These are phyloP conservation scores for Mycotypha africana DNA, from an alignment of 371 early-diverging fungal genomes.

Conservation along the genomic window DNA sequence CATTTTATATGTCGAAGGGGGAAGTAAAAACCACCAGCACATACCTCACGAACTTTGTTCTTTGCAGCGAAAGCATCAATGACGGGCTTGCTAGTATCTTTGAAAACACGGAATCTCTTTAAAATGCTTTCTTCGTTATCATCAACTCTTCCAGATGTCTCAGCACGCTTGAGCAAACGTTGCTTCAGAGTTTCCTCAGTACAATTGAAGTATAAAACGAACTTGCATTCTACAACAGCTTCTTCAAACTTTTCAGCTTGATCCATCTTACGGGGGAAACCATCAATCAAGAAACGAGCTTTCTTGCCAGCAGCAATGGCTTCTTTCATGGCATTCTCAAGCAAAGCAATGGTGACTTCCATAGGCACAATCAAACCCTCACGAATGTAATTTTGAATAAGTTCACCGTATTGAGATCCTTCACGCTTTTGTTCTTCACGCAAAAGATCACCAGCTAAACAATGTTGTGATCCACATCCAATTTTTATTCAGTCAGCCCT, in stretches of 20 bases:
- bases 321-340: conserved; percentile 84
- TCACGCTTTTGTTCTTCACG: conserved; percentile 85
- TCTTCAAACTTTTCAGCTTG: conserved; percentile 90
- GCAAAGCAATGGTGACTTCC: conserved; percentile 89
- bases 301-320: conserved; percentile 43
- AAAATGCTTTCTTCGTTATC: conserved; percentile 92
- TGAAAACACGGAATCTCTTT: conserved; percentile 87
- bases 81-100: conserved; percentile 82
- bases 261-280: conserved; percentile 91
- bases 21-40: no score
- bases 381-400: conserved; percentile 85
- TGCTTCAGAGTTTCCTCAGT: conserved; percentile 78
- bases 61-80: conserved; percentile 67
- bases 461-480: not conserved
- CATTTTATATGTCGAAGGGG: no score
- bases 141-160: conserved; percentile 86
- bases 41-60: conserved; percentile 73
- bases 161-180: conserved; percentile 81
- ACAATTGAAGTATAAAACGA: conserved; percentile 84
- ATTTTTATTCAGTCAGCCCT: no score
- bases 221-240: conserved; percentile 56
- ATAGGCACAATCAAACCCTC: conserved; percentile 95
- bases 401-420: conserved; percentile 84
- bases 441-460: conserved; percentile 89
- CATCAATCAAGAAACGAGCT: conserved; percentile 84